A percentile compares a stretch with the other conserved stretches of the same genome.
Conservation (phyloP, 148 eudicot species). For the Persicaria tinctoria region DNA sequence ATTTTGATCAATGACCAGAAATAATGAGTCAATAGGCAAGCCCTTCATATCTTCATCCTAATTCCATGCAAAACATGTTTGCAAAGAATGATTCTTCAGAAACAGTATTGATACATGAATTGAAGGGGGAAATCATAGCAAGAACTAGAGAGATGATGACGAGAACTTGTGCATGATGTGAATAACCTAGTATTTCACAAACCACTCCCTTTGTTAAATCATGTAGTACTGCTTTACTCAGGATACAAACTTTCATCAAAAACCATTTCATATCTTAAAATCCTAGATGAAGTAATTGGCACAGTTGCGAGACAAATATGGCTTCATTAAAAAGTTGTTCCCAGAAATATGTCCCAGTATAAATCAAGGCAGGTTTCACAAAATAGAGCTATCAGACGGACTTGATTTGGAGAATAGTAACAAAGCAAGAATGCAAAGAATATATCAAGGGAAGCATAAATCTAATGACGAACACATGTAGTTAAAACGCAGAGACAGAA, state of each 20-base stretch:
- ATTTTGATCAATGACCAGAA: not conserved
- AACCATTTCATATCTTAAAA: not conserved
- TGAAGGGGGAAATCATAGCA: not conserved
- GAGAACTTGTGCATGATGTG: not conserved
- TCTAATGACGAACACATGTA: too few relatives aligned
- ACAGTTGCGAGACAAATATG: not conserved
- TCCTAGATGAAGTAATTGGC: not conserved
- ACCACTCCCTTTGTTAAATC: not conserved
- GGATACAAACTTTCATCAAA: not conserved
- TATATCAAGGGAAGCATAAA: too few relatives aligned
- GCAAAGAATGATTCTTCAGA: not conserved
- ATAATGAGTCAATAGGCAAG: not conserved
- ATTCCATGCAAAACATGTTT: not conserved
- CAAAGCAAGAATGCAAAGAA: not conserved
- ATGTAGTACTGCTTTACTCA: not conserved
- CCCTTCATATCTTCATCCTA: not conserved
- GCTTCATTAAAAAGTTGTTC: not conserved
- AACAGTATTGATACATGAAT: not conserved
- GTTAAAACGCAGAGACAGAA: too few relatives aligned
- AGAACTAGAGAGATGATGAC: not conserved
- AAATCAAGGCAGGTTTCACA: not conserved
- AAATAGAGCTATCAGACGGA: not conserved
- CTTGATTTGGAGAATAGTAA: not conserved
- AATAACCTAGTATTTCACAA: not conserved
- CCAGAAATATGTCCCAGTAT: not conserved